These are phyloP conservation scores for Corrigiola litoralis DNA, from an alignment of 179 eudicot genomes.

Conservation along the genomic window DNA sequence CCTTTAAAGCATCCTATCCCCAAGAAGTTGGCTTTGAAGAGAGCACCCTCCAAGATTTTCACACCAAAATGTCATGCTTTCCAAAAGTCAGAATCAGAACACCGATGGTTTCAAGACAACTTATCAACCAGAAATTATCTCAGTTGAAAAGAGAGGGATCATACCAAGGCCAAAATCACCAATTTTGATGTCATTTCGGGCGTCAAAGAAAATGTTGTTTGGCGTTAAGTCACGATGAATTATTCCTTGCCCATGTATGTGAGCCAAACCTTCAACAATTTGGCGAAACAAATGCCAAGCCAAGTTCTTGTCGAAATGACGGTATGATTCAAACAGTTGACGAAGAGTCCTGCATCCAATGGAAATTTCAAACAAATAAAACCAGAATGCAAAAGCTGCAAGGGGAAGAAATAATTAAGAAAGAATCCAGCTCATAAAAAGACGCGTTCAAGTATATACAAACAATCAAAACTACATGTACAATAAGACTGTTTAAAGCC, in stretches of 20 bases:
- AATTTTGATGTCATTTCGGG: slow-evolving; percentile 93
- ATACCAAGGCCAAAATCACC: slow-evolving; percentile 99
- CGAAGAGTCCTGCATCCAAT: slow-evolving; percentile 68
- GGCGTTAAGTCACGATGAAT: slow-evolving; percentile 99
- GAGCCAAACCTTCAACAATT: slow-evolving; percentile 90
- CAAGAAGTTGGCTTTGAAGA: too few species aligned
- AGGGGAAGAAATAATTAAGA: background rate
- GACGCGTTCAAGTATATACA: too few species aligned
- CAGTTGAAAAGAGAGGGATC: slow-evolving; percentile 7
- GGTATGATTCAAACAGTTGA: slow-evolving; percentile 85
- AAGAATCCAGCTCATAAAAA: too few species aligned
- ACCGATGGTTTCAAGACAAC: too few species aligned
- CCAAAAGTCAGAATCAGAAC: too few species aligned
- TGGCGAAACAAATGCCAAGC: slow-evolving; percentile 95
- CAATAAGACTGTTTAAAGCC: too few species aligned
- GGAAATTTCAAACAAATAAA: background rate
- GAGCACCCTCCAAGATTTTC: too few species aligned
- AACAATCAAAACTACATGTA: too few species aligned
- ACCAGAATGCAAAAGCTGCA: background rate
- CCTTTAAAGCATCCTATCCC: too few species aligned
- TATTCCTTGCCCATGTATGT: slow-evolving; percentile 95
- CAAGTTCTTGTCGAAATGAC: slow-evolving; percentile 74
- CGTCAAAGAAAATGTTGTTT: slow-evolving; percentile 90
- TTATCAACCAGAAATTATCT: background rate
- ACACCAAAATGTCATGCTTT: background rate